Evolutionary conservation across 768 basidiomycete species (phyloP), one percentile per base, ranked within the genome.

Genomic region (Tylopilus felleus): DNA sequence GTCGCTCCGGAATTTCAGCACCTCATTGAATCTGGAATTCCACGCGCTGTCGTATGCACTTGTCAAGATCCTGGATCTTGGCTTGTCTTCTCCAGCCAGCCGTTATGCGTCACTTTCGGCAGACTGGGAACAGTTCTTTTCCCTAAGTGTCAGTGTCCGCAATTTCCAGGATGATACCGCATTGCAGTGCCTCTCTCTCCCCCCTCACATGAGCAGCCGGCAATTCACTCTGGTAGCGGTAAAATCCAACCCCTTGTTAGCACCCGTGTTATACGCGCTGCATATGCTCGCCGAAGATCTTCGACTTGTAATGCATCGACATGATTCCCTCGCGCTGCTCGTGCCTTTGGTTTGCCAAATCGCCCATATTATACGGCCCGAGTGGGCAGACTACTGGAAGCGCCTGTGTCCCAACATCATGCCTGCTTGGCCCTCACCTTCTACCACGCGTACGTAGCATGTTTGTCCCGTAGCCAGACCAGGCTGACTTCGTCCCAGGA

Each of bases 321-420:
- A 85, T 43, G 71, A 77, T 40, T 77, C 78, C 2, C 73, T 94
- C 35, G 61, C 79, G 39, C 70, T 74, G 48, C 72, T 94, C 10
- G 84, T 78, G 9, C 81, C 83, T 8, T 59, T 89, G 28, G 78
- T 90, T 28, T 87, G 86, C 64, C 74, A 76, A 5, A 68, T 88
- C 52, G 84, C 86, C 50, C 64, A 78, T 22, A 73, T 81, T 14
- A 79, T 90, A 16, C 81, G 89, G 19, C 83, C 85, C 0, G 93
- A 93, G 64, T 96, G 93, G 94, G 82, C 82, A 7, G 93, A 97
- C 70, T 94, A 94, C 65, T 96, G 93, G 94, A 86, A 87, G 63
- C 80, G 93, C 13, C 72, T 92, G 39, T 83, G 84, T 60, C 89
- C 92, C 4, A 78, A 80, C 42, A 77, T 78, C 25, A 73, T 79